A percentile compares a stretch with the other conserved stretches of the same genome.
Evolutionary conservation across 805 yeast genomes (phyloP).

Genomic region (Saccharomyces eubayanus): DNA sequence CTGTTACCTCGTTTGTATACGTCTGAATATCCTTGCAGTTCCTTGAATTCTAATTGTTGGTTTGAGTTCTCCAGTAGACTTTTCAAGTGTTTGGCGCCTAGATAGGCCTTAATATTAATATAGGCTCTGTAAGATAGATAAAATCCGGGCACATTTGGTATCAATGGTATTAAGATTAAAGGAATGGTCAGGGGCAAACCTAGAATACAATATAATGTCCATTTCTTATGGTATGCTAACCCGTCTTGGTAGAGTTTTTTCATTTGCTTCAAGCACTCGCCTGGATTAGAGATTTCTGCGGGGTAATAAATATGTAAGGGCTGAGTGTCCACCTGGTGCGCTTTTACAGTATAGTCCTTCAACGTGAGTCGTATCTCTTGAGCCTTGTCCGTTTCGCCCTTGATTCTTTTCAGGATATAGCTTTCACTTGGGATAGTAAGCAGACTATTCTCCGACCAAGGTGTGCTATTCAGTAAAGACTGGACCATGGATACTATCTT

Average conservation of each 20-base stretch:
- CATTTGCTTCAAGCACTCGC: slow-evolving; percentile 34
- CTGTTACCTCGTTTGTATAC: not conserved
- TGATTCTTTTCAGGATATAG: slow-evolving; percentile 37
- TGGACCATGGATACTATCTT: slow-evolving; percentile 48
- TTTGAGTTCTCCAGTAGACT: slow-evolving; percentile 43
- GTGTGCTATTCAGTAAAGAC: slow-evolving; percentile 49
- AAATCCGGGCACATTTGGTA: slow-evolving; percentile 90
- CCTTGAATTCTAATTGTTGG: slow-evolving; percentile 29
- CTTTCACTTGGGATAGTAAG: slow-evolving; percentile 65
- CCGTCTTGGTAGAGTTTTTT: slow-evolving; percentile 37
- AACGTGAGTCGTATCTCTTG: slow-evolving; percentile 12
- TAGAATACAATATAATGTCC: slow-evolving; percentile 44
- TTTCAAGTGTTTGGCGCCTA: slow-evolving; percentile 64
- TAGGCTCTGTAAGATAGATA: slow-evolving; percentile 73
- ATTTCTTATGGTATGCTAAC: slow-evolving; percentile 45
- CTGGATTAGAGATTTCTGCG: slow-evolving; percentile 25
- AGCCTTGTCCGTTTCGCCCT: slow-evolving; percentile 6
- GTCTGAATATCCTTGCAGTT: slow-evolving; percentile 28
- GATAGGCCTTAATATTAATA: slow-evolving; percentile 71
- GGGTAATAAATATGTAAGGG: slow-evolving; percentile 49
- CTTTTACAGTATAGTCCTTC: slow-evolving; percentile 10
- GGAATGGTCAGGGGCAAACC: slow-evolving; percentile 77
- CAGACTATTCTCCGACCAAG: slow-evolving; percentile 74
- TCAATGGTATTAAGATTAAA: slow-evolving; percentile 67
- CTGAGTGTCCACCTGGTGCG: slow-evolving; percentile 10